A percentile compares a stretch with the other conserved stretches of the same genome.
These are phyloP conservation scores for Seminavis robusta DNA, from an alignment of 108 stramenopile genomes.

Conservation along the genomic window DNA sequence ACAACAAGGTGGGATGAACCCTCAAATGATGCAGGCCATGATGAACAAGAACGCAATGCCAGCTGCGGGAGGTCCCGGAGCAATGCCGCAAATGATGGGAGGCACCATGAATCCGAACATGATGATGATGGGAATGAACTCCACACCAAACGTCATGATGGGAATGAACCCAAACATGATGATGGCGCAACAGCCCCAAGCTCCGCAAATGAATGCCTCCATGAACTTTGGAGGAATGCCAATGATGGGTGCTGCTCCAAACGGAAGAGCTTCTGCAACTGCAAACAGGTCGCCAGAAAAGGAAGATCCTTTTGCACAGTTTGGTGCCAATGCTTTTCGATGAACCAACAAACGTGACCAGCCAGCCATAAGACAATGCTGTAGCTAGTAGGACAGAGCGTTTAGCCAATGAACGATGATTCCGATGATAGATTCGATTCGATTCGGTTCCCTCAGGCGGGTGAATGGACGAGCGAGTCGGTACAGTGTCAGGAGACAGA, in stretches of 20 bases:
- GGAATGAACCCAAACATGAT: constrained; percentile 18
- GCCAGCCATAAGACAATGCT: no score
- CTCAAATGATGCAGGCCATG: constrained; percentile 9
- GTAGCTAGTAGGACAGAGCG: no score
- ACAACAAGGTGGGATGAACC: constrained; percentile 20
- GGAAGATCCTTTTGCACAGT: constrained; percentile 39
- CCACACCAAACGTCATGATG: constrained; percentile 2
- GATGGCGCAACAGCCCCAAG: constrained; percentile 6
- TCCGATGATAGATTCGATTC: no score
- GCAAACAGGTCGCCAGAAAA: constrained; percentile 6
- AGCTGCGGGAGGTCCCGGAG: no score
- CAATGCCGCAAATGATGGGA: constrained; percentile 5
- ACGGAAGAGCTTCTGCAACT: constrained; percentile 26
- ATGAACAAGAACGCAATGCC: constrained; percentile 24
- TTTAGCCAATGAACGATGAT: no score
- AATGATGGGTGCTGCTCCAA: constrained; percentile 37
- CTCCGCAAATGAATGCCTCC: background rate
- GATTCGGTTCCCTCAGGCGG: no score
- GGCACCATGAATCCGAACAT: constrained; percentile 5
- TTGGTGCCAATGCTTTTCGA: constrained; percentile 52
- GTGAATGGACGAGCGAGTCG: no score
- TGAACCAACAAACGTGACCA: no score
- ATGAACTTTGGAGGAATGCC: constrained; percentile 1
- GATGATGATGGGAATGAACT: constrained; percentile 26
- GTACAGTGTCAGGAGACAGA: no score